A percentile compares a stretch with the other conserved stretches of the same genome.
Evolutionary conservation across 495 filamentous ascomycete species (phyloP).

Genomic region (Aspergillus olivimuriae): DNA sequence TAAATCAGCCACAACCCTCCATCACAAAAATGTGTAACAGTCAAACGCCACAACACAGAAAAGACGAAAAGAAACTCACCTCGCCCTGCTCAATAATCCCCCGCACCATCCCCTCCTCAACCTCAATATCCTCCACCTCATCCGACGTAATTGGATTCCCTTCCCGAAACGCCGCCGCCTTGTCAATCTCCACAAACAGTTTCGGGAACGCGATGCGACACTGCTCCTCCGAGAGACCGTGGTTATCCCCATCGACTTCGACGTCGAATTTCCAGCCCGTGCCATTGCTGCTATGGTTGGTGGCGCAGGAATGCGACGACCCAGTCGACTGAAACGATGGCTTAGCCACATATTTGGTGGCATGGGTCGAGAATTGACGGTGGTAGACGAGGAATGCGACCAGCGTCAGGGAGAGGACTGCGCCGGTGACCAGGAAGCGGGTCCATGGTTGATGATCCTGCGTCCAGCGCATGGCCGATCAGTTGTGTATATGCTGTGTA

Average conservation of each 20-base stretch:
- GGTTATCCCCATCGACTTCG: conserved; percentile 30
- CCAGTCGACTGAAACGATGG: neutral
- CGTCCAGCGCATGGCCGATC: conserved; percentile 4
- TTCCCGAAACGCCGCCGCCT: conserved; percentile 19
- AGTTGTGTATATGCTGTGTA: conserved; percentile 1
- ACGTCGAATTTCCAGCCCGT: conserved; percentile 27
- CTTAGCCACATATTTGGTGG: conserved; percentile 21
- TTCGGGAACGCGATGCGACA: conserved; percentile 40
- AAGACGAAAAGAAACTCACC: conserved; percentile 20
- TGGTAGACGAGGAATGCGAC: conserved; percentile 28
- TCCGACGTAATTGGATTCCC: conserved; percentile 20
- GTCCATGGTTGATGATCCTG: conserved; percentile 16
- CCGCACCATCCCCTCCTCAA: conserved; percentile 33
- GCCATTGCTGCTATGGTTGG: conserved; percentile 1
- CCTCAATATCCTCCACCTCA: conserved; percentile 25
- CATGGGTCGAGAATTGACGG: conserved; percentile 11
- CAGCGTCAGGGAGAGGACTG: conserved; percentile 20
- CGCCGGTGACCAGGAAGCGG: conserved; percentile 30
- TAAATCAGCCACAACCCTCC: no score
- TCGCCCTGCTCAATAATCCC: conserved; percentile 36
- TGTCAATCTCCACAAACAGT: conserved; percentile 38
- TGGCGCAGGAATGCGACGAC: conserved; percentile 3
- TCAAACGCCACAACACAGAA: neutral
- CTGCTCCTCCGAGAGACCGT: conserved; percentile 34
- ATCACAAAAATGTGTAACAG: no score